phyloP scores from a whole-genome alignment of 495 filamentous ascomycete species.

The Bryoglossum gracile region DNA sequence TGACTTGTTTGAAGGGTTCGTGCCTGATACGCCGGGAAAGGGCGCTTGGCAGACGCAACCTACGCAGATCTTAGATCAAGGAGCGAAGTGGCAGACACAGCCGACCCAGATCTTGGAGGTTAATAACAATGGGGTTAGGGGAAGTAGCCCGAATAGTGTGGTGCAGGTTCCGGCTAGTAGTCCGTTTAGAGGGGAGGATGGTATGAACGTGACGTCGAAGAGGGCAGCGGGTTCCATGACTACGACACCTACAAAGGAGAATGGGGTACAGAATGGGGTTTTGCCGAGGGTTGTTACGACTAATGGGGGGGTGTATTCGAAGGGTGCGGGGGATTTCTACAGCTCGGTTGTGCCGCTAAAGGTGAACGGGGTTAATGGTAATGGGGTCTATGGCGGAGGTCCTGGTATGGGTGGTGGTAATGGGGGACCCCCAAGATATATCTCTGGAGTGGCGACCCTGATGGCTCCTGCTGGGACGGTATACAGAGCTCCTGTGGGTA shows the following conservation, averaged over 20 bases:
- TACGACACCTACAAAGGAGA: background rate
- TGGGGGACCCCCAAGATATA: background rate
- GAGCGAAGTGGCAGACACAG: slow-evolving; percentile 16
- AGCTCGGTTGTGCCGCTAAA: too few relatives aligned
- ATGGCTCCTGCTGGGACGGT: slow-evolving; percentile 77
- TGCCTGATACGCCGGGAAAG: slow-evolving; percentile 20
- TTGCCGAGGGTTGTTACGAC: too few relatives aligned
- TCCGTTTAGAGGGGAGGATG: slow-evolving; percentile 42
- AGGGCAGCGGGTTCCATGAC: too few relatives aligned
- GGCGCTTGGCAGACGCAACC: slow-evolving; percentile 49
- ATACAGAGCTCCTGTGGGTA: slow-evolving; percentile 50
- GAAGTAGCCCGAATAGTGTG: slow-evolving; percentile 32
- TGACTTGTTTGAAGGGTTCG: slow-evolving; percentile 42
- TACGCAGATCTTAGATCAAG: slow-evolving; percentile 54
- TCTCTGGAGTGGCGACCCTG: slow-evolving; percentile 15
- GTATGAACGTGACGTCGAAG: too few relatives aligned
- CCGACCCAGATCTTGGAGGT: too few relatives aligned
- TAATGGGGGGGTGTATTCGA: too few relatives aligned
- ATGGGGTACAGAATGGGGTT: background rate
- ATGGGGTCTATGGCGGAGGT: too few relatives aligned
- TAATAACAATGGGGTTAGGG: too few relatives aligned
- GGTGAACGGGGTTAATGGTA: too few relatives aligned
- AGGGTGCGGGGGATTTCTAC: too few relatives aligned
- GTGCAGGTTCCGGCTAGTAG: slow-evolving; percentile 86
- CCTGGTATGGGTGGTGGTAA: too few relatives aligned